A percentile compares a stretch with the other conserved stretches of the same genome.
Evolutionary conservation across 2,329 filamentous ascomycete genomes (phyloP).

Genomic region (Cadophora sp.): DNA sequence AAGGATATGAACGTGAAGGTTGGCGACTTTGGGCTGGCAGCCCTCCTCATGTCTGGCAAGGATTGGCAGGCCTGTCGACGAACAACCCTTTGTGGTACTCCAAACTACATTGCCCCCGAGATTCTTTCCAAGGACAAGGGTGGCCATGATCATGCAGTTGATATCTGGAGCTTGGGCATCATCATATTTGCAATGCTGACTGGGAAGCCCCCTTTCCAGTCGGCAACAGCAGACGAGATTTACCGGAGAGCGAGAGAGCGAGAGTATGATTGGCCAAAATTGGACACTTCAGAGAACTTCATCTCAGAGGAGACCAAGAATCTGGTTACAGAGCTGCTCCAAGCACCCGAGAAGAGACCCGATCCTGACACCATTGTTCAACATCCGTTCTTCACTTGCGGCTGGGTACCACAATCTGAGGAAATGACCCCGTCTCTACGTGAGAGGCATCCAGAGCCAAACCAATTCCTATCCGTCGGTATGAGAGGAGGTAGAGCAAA

Average conservation of each 20-base stretch:
- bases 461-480: constrained; percentile 60
- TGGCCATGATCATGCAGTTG: constrained; percentile 96
- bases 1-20: constrained; percentile 97
- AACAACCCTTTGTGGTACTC: constrained; percentile 94
- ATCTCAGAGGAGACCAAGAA: constrained; percentile 80
- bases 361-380: constrained; percentile 80
- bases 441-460: constrained; percentile 61
- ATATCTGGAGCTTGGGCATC: constrained; percentile 97
- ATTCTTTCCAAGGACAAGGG: constrained; percentile 93
- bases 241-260: constrained; percentile 74
- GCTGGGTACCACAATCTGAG: constrained; percentile 70
- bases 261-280: constrained; percentile 81
- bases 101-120: constrained; percentile 97
- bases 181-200: constrained; percentile 98
- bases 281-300: constrained; percentile 69
- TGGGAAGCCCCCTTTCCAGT: constrained; percentile 96
- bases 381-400: constrained; percentile 79
- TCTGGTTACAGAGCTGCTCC: constrained; percentile 76
- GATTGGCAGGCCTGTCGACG: constrained; percentile 83
- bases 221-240: constrained; percentile 85
- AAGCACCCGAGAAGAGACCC: constrained; percentile 77
- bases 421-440: constrained; percentile 66
- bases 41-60: constrained; percentile 87
- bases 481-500: constrained; percentile 51
- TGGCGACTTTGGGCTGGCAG: constrained; percentile 94